Percentiles rank a stretch among this genome's conserved stretches.
Evolutionary conservation across 768 basidiomycete genomes (phyloP).

Genomic region (Gyrodon lividus): DNA sequence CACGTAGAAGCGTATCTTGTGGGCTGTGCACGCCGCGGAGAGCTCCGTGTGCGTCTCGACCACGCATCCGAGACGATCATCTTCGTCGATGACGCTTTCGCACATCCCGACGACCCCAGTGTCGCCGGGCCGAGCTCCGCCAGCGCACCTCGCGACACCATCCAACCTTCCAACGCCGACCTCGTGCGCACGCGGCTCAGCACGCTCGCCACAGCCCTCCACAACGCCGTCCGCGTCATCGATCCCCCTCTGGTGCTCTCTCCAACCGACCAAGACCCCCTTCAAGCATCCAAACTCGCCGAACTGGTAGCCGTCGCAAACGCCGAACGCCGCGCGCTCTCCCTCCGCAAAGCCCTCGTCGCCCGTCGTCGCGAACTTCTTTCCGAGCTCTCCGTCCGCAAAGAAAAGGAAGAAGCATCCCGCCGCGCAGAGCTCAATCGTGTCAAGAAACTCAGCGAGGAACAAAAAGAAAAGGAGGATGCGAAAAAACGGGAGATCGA

Average conservation of each 20-base stretch:
- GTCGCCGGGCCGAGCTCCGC: slow-evolving; percentile 16
- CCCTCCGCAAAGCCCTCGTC: slow-evolving; percentile 75
- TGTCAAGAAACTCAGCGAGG: slow-evolving; percentile 70
- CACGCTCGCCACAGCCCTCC: slow-evolving; percentile 69
- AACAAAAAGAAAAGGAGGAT: slow-evolving; percentile 60
- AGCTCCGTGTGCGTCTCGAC: slow-evolving; percentile 83
- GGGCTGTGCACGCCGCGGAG: slow-evolving; percentile 85
- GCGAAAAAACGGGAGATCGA: slow-evolving; percentile 69
- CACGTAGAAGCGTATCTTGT: slow-evolving; percentile 90
- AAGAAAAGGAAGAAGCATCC: slow-evolving; percentile 86
- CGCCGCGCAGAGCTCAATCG: slow-evolving; percentile 67
- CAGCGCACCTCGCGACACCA: slow-evolving; percentile 40
- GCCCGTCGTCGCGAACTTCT: slow-evolving; percentile 83
- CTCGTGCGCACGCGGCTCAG: slow-evolving; percentile 78
- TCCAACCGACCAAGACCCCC: slow-evolving; percentile 40
- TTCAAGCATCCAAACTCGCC: slow-evolving; percentile 55
- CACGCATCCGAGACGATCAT: slow-evolving; percentile 82
- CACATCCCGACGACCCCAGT: slow-evolving; percentile 36
- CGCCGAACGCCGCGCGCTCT: slow-evolving; percentile 74
- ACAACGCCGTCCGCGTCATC: slow-evolving; percentile 63
- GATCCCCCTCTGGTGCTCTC: slow-evolving; percentile 41
- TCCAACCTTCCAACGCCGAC: slow-evolving; percentile 72
- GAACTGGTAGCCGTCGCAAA: slow-evolving; percentile 63
- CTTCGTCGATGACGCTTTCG: slow-evolving; percentile 79
- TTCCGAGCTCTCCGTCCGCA: slow-evolving; percentile 78